These are phyloP conservation scores for Biancaea sappan DNA, from an alignment of 306 rosid genomes.

Conservation along the genomic window DNA sequence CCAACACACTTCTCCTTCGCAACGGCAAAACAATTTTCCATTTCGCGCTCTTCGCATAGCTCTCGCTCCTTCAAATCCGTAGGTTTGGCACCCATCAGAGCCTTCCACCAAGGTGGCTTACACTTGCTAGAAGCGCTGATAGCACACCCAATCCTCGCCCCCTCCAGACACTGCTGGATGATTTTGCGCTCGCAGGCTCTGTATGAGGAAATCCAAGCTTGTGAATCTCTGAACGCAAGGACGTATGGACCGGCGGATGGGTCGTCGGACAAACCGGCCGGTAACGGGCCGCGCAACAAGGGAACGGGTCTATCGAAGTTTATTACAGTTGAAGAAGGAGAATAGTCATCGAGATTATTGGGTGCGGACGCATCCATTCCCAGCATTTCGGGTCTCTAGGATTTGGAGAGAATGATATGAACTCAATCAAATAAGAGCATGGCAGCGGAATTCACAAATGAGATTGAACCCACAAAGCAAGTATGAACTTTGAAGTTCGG, in stretches of 20 bases:
- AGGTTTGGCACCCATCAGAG: conserved; percentile 42
- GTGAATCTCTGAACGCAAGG: conserved; percentile 61
- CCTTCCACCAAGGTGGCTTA: conserved; percentile 84
- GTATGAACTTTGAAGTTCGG: not conserved
- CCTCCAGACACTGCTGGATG: conserved; percentile 66
- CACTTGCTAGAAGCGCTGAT: conserved; percentile 46
- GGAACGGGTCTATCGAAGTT: conserved; percentile 53
- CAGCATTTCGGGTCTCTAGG: not conserved
- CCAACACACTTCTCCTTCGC: conserved; percentile 51
- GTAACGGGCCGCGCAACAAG: conserved; percentile 55
- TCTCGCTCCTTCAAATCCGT: conserved; percentile 56
- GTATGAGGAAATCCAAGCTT: conserved; percentile 68
- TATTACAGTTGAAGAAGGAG: conserved; percentile 44
- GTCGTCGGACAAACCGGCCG: conserved; percentile 40
- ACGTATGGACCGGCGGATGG: conserved; percentile 49
- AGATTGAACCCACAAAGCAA: not conserved
- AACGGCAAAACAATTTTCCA: conserved; percentile 30
- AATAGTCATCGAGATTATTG: conserved; percentile 41
- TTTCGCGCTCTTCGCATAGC: conserved; percentile 52
- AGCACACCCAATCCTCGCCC: conserved; percentile 65
- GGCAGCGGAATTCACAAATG: not conserved
- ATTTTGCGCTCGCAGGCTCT: conserved; percentile 46
- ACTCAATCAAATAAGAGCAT: not conserved
- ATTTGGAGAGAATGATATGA: not conserved
- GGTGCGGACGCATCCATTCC: conserved; percentile 37